A percentile compares a stretch with the other conserved stretches of the same genome.
Conservation (phyloP, 1,139 yeast genomes). For the Debaryomyces sp. region DNA sequence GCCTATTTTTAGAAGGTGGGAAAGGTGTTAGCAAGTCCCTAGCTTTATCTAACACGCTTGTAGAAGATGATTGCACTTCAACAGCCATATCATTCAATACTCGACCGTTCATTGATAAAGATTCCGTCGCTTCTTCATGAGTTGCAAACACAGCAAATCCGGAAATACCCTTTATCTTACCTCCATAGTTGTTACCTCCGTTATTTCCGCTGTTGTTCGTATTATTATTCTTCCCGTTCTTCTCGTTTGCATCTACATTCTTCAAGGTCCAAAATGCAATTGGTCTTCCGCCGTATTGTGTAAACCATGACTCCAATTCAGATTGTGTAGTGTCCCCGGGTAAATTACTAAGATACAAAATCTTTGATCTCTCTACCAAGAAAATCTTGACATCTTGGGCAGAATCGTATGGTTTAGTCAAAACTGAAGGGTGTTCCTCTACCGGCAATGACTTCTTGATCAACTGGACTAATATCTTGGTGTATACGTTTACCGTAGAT, state of each 20-base stretch:
- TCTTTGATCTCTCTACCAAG: constrained; percentile 71
- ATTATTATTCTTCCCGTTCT: constrained; percentile 11
- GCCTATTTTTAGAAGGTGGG: constrained; percentile 86
- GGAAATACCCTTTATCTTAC: constrained; percentile 38
- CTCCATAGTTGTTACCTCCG: constrained; percentile 9
- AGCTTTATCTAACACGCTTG: constrained; percentile 76
- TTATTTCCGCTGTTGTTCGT: constrained; percentile 2
- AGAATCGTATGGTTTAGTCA: constrained; percentile 75
- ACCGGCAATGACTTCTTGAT: constrained; percentile 56
- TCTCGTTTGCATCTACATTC: constrained; percentile 43
- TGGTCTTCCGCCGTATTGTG: constrained; percentile 84
- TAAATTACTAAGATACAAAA: constrained; percentile 75
- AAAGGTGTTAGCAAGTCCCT: constrained; percentile 80
- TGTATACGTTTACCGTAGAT: constrained; percentile 26
- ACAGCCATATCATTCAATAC: constrained; percentile 71
- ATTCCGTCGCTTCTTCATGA: constrained; percentile 85
- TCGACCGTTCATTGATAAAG: constrained; percentile 78
- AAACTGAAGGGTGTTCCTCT: constrained; percentile 56
- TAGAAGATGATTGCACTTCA: constrained; percentile 87
- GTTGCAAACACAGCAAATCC: constrained; percentile 87
- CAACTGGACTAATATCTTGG: constrained; percentile 53
- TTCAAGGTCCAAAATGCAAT: constrained; percentile 88
- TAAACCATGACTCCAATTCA: constrained; percentile 89
- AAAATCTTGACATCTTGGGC: constrained; percentile 72
- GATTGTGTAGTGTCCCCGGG: constrained; percentile 88